Evolutionary conservation across 257 asterid genomes (phyloP).

Genomic region (Rhazya stricta): DNA sequence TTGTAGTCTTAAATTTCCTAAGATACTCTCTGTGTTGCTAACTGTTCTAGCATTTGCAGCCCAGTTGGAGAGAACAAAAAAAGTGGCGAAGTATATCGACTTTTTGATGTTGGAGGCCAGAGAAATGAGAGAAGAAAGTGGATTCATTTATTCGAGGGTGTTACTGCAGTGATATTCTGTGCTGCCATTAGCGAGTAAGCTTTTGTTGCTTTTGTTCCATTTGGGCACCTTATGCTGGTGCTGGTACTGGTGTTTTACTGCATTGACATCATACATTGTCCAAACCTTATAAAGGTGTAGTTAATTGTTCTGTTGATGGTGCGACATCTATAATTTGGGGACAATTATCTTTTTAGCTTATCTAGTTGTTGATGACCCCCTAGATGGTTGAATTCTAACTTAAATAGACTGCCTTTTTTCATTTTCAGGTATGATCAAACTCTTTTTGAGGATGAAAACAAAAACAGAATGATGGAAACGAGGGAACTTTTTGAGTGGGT

Average conservation of each 20-base stretch:
- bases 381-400: neutral
- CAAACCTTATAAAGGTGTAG: neutral
- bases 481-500: conserved; percentile 98
- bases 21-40: neutral
- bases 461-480: conserved; percentile 91
- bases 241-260: neutral
- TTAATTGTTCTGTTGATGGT: neutral
- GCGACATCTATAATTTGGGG: neutral
- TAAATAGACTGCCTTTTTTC: neutral
- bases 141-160: conserved; percentile 99
- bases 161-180: conserved; percentile 97
- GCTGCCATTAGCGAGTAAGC: conserved; percentile 97
- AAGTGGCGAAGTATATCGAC: conserved; percentile 93
- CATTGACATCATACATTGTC: neutral
- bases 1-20: neutral
- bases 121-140: conserved; percentile 98
- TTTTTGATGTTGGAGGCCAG: conserved; percentile 99
- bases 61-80: conserved; percentile 97
- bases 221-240: neutral
- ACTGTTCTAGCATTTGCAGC: conserved; percentile 52
- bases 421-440: conserved; percentile 82
- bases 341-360: neutral
- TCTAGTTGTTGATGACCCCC: neutral
- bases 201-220: conserved; percentile 18
- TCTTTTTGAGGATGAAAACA: conserved; percentile 90